phyloP scores from a whole-genome alignment of 495 filamentous ascomycete species.

The Lophiostoma macrostomum region DNA sequence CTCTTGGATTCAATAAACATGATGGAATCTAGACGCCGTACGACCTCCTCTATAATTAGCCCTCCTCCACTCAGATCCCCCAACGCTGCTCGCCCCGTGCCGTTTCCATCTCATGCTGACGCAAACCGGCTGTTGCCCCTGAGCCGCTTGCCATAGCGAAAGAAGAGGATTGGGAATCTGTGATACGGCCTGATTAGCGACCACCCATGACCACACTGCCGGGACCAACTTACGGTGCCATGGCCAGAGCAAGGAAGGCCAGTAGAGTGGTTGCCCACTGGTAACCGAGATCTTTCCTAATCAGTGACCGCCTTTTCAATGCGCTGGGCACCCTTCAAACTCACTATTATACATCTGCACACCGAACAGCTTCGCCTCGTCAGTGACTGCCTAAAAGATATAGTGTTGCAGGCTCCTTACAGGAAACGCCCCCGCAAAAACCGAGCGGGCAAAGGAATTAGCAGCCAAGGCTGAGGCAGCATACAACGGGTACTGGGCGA shows the following conservation, averaged over 20 bases:
- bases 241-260: slow-evolving; percentile 44
- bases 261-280: slow-evolving; percentile 46
- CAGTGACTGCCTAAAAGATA: too few relatives aligned
- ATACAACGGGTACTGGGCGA: slow-evolving; percentile 63
- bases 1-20: slow-evolving; percentile 30
- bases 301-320: slow-evolving; percentile 41
- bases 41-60: slow-evolving; percentile 28
- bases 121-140: slow-evolving; percentile 43
- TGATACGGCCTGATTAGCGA: slow-evolving; percentile 22
- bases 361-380: slow-evolving; percentile 63
- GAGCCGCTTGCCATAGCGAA: slow-evolving; percentile 43
- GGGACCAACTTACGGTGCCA: slow-evolving; percentile 42
- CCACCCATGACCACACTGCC: slow-evolving; percentile 6
- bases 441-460: slow-evolving; percentile 78
- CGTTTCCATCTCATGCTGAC: slow-evolving; percentile 20
- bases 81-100: slow-evolving; percentile 8
- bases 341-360: slow-evolving; percentile 59
- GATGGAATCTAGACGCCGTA: slow-evolving; percentile 29
- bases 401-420: too few relatives aligned
- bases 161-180: slow-evolving; percentile 43
- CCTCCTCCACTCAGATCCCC: slow-evolving; percentile 26
- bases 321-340: slow-evolving; percentile 35
- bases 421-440: slow-evolving; percentile 76
- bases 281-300: slow-evolving; percentile 39
- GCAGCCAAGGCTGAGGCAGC: slow-evolving; percentile 85